These are phyloP conservation scores for Cryptosporidium andersoni DNA, from an alignment of 169 alveolate genomes.

Conservation along the genomic window DNA sequence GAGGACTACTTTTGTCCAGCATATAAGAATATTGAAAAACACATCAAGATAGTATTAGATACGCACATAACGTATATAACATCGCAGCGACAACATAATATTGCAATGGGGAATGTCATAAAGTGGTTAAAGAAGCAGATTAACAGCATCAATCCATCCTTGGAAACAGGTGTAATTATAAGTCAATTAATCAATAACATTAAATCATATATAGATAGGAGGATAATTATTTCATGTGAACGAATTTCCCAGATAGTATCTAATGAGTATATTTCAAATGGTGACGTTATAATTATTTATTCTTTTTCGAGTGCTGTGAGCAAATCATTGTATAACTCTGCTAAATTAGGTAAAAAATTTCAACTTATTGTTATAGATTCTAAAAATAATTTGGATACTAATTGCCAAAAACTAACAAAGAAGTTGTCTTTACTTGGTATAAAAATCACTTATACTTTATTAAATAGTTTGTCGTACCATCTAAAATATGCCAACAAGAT, in stretches of 20 bases:
- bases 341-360: constrained; percentile 38
- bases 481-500: constrained; percentile 44
- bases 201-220: constrained; percentile 45
- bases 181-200: constrained; percentile 33
- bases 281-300: constrained; percentile 51
- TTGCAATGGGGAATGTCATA: constrained; percentile 78
- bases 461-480: constrained; percentile 51
- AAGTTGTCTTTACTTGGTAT: constrained; percentile 38
- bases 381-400: constrained; percentile 26
- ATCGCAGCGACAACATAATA: constrained; percentile 76
- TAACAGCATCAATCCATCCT: constrained; percentile 39
- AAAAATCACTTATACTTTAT: constrained; percentile 45
- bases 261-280: constrained; percentile 20
- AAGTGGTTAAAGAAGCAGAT: constrained; percentile 75
- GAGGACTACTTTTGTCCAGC: constrained; percentile 78
- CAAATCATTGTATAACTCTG: constrained; percentile 46
- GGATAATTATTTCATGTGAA: constrained; percentile 58
- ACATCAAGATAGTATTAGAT: constrained; percentile 74
- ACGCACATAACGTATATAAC: constrained; percentile 76
- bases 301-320: constrained; percentile 57
- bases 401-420: constrained; percentile 16
- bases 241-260: constrained; percentile 44
- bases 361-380: constrained; percentile 41
- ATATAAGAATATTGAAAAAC: constrained; percentile 75
- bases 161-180: constrained; percentile 39